Base-by-base conservation (phyloP, 2,329 filamentous ascomycete species). In the Magnaporthiopsis rhizophila region DNA sequence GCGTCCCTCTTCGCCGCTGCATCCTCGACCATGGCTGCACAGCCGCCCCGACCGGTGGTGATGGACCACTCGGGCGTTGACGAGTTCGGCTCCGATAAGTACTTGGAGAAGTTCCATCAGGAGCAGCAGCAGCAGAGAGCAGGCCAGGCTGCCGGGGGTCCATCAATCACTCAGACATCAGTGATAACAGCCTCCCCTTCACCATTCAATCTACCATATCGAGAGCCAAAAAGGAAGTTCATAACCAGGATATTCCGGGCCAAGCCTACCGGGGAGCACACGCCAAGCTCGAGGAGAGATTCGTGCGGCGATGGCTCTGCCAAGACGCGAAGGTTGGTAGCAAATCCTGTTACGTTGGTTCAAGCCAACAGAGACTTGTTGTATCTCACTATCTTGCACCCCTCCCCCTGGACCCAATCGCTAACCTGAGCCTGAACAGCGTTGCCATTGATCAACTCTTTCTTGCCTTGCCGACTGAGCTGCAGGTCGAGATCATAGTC, bases 31-130 rank as follows among this genome's bases (percentile, higher is more conserved):
- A 65, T 66, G 68, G 34, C 69, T 60, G 62, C 68, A 66, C 66
- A 32, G 61, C 63, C 69, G 58, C 65, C 67, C 67, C 70, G 73
- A 74, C 74, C 71, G n/a, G 64, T 66, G 62, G 65, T 63, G 63
- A 86, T 87, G 84, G 86, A 88, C 68, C 84, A 83, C 70, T 79
- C 82, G 69, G 85, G 87, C 68, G 80, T 86, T 67, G 87, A 86
- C 66, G 86, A 89, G 73, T 89, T 89, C 75, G 86, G 85, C 66
- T 89, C 86, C 59, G 79, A 84, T 74, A 83, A 83, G 68, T 89
- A 86, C 71, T 85, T 87, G 68, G 81, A 82, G 64, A 89, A 89
- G 75, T 74, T 88, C 66, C 80, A 77, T 65, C 82, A 86, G 74
- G 80, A 78, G 71, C 76, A 75, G 68, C 76, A 76, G 24, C 30